These are phyloP conservation scores for Noccaea bulbosa DNA, from an alignment of 345 rosid species.

Conservation along the genomic window DNA sequence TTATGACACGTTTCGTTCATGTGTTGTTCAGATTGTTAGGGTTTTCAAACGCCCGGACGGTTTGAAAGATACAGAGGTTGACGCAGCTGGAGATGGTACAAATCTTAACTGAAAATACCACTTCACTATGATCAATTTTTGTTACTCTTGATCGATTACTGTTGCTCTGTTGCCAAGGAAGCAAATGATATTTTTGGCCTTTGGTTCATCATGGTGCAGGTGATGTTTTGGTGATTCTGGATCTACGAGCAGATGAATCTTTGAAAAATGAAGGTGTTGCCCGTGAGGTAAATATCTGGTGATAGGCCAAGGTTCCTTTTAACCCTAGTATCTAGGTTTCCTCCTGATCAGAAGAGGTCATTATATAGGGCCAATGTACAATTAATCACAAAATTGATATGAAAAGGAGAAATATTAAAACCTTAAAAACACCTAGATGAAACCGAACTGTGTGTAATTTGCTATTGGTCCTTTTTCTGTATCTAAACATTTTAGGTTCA, in stretches of 20 bases:
- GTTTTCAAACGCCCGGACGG: slow-evolving; percentile 88
- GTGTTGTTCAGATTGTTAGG: slow-evolving; percentile 64
- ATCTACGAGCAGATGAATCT: slow-evolving; percentile 85
- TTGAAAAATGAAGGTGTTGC: slow-evolving; percentile 87
- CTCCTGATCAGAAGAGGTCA: too few species aligned
- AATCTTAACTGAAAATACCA: background rate
- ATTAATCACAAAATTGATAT: too few species aligned
- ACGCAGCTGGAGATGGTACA: slow-evolving; percentile 93
- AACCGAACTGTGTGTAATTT: too few species aligned
- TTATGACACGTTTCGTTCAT: slow-evolving; percentile 15
- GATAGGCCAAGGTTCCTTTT: too few species aligned
- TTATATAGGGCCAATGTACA: too few species aligned
- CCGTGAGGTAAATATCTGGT: slow-evolving; percentile 74
- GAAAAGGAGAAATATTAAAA: too few species aligned
- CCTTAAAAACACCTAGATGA: too few species aligned
- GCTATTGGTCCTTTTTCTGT: too few species aligned
- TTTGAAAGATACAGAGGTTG: slow-evolving; percentile 75
- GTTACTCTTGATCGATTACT: background rate
- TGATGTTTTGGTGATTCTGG: slow-evolving; percentile 92
- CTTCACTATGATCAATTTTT: slow-evolving; percentile 2
- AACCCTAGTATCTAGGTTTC: too few species aligned
- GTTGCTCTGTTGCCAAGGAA: background rate
- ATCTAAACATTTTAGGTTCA: too few species aligned
- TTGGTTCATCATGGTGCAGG: slow-evolving; percentile 51
- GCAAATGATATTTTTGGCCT: background rate